phyloP scores from a whole-genome alignment of 352 stramenopile genomes.

The Phytophthora palmivora region DNA sequence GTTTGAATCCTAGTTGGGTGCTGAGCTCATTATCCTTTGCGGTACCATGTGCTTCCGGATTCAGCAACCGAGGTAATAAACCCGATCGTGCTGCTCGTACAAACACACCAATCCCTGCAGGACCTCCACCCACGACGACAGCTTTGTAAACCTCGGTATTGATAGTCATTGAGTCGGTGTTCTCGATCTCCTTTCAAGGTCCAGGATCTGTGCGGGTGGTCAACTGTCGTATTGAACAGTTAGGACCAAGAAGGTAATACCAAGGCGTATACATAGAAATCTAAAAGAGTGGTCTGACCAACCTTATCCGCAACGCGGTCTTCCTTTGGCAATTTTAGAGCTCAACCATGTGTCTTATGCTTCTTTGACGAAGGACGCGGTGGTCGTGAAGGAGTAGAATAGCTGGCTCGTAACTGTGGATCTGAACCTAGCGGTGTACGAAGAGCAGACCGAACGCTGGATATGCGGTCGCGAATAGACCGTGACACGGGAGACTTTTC shows the following conservation, averaged over 20 bases:
- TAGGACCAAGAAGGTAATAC: background rate
- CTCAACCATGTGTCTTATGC: conserved; percentile 33
- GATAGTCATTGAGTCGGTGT: conserved; percentile 17
- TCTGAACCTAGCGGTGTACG: conserved; percentile 66
- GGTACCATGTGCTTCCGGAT: conserved; percentile 53
- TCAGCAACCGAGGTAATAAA: conserved; percentile 57
- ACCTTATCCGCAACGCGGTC: conserved; percentile 10
- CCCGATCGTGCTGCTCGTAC: conserved; percentile 73
- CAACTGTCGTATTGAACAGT: conserved; percentile 1
- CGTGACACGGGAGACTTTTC: conserved; percentile 35
- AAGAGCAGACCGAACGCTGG: conserved; percentile 51
- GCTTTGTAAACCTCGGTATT: conserved; percentile 70
- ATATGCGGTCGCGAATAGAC: conserved; percentile 61
- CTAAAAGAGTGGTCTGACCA: conserved; percentile 15
- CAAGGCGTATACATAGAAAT: conserved; percentile 35
- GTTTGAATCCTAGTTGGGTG: conserved; percentile 47
- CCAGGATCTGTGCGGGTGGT: background rate
- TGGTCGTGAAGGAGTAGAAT: conserved; percentile 65
- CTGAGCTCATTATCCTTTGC: conserved; percentile 48
- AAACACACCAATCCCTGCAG: conserved; percentile 79
- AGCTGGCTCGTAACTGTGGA: conserved; percentile 76
- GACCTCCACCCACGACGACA: conserved; percentile 73
- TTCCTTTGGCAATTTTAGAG: conserved; percentile 17
- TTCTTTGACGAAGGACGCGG: conserved; percentile 36
- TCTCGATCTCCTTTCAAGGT: background rate